These are phyloP conservation scores for Ensete ventricosum DNA, from an alignment of 176 grass and related monocot genomes.

Conservation along the genomic window DNA sequence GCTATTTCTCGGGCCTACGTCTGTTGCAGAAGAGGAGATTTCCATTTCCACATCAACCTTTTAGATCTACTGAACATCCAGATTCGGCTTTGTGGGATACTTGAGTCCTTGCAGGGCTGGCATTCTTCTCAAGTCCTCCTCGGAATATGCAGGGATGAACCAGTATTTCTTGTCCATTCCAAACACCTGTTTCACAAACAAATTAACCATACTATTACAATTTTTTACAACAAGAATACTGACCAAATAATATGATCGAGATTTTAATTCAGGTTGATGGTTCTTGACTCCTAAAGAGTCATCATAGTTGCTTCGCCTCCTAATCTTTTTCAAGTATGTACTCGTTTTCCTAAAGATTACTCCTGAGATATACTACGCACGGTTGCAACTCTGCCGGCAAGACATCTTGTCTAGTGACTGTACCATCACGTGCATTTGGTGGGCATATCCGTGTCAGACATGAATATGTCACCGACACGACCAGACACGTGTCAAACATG, in stretches of 20 bases:
- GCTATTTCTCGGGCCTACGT: background rate
- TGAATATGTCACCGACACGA: no score
- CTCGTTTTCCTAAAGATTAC: no score
- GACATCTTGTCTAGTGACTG: no score
- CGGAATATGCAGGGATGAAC: constrained; percentile 84
- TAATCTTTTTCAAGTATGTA: background rate
- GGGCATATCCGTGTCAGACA: no score
- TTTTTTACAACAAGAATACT: no score
- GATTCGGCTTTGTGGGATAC: constrained; percentile 71
- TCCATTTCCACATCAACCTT: background rate
- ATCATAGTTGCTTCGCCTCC: no score
- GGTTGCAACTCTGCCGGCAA: no score
- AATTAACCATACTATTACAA: background rate
- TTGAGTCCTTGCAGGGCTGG: constrained; percentile 71
- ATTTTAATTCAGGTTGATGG: background rate
- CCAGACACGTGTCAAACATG: no score
- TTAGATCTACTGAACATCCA: constrained; percentile 18
- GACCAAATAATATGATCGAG: no score
- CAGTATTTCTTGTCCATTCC: constrained; percentile 72
- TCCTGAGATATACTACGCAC: no score
- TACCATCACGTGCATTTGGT: no score
- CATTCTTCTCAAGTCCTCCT: constrained; percentile 84
- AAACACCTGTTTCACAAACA: constrained; percentile 10
- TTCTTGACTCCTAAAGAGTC: no score
- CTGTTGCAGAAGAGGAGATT: background rate